phyloP scores from a whole-genome alignment of 306 rosid species.

The Quercus mongolica region DNA sequence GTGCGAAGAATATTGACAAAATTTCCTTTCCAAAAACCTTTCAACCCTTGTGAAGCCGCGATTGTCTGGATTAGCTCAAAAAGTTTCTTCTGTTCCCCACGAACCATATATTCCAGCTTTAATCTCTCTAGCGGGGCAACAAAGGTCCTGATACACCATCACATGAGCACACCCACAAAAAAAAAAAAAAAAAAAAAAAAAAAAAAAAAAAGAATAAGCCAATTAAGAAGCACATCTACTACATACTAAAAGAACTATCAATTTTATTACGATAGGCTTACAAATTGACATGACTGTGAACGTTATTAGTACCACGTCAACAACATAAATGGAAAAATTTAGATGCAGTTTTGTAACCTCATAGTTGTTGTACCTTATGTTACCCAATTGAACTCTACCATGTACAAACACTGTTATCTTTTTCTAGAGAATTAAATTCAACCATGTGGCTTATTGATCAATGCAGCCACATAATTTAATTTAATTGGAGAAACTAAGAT shows the following conservation, averaged over 20 bases:
- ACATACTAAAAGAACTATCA: not conserved
- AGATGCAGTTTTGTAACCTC: too few species aligned
- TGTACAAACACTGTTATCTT: too few species aligned
- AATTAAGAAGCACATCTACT: not conserved
- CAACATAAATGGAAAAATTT: too few species aligned
- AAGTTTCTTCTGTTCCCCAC: slow-evolving; percentile 75
- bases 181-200: not conserved
- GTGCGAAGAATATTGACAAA: slow-evolving; percentile 88
- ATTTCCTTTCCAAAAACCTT: slow-evolving; percentile 98
- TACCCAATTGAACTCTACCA: too few species aligned
- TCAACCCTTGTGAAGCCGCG: slow-evolving; percentile 76
- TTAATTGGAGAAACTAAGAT: too few species aligned
- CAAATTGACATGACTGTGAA: too few species aligned
- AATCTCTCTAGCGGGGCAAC: slow-evolving; percentile 98
- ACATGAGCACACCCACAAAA: not conserved
- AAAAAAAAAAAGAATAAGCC: not conserved
- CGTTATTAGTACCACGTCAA: too few species aligned
- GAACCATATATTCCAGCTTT: slow-evolving; percentile 90
- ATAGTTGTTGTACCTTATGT: too few species aligned
- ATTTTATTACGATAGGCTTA: too few species aligned
- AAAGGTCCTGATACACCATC: slow-evolving; percentile 60
- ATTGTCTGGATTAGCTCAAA: slow-evolving; percentile 59
- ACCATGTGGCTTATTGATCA: too few species aligned
- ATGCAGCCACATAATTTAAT: too few species aligned
- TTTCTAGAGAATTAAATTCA: too few species aligned